Evolutionary conservation across 2,329 filamentous ascomycete species (phyloP).

Genomic region (Ceratocystis harringtonii): DNA sequence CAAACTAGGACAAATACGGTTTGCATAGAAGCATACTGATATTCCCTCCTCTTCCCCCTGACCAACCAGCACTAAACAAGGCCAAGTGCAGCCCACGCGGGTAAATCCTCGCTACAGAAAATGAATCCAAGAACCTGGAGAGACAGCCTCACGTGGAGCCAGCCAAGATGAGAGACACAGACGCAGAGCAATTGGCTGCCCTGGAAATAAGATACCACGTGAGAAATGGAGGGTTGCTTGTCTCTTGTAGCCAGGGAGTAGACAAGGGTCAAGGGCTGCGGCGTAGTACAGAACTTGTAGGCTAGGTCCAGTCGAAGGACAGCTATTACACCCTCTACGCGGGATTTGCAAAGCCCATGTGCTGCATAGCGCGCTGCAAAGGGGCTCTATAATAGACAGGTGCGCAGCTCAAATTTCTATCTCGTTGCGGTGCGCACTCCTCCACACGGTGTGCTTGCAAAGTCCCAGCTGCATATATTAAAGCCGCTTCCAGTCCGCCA

Average conservation of each 20-base stretch:
- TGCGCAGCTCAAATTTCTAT: too few relatives aligned
- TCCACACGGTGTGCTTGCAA: not conserved
- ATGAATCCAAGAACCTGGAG: constrained; percentile 17
- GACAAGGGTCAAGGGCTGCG: too few relatives aligned
- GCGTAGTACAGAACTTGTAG: too few relatives aligned
- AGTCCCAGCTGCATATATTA: not conserved
- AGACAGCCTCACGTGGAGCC: constrained; percentile 3
- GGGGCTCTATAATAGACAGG: too few relatives aligned
- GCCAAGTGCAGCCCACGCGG: not conserved
- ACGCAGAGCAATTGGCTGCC: too few relatives aligned
- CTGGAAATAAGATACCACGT: not conserved
- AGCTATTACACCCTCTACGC: too few relatives aligned
- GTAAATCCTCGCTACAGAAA: constrained; percentile 12
- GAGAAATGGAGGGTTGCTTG: not conserved
- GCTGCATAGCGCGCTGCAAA: too few relatives aligned
- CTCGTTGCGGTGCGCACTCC: not conserved
- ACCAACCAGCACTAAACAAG: not conserved
- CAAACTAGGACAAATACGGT: too few relatives aligned
- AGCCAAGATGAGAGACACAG: not conserved
- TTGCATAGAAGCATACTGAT: too few relatives aligned
- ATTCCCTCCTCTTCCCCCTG: not conserved
- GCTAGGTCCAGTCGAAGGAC: too few relatives aligned
- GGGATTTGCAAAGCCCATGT: too few relatives aligned
- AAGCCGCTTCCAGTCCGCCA: not conserved
- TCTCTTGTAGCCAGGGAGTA: not conserved